Percentiles rank a stretch among this genome's conserved stretches.
Evolutionary conservation across 257 asterid species (phyloP).

Genomic region (Avicennia marina): DNA sequence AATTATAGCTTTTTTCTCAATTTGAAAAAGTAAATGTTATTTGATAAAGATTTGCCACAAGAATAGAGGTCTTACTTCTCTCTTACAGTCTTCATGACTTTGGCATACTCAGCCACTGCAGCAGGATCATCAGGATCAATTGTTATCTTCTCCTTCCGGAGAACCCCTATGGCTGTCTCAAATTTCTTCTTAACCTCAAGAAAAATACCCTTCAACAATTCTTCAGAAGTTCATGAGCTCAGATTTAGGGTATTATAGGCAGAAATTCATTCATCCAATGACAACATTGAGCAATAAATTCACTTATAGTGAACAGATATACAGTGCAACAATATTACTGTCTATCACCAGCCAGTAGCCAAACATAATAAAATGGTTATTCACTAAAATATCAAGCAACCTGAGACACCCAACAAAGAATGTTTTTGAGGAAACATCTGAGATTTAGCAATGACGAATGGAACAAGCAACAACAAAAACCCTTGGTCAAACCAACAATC

Average conservation of each 20-base stretch:
- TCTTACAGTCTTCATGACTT: conserved; percentile 73
- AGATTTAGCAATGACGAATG: too few species aligned
- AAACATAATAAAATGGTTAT: conserved; percentile 11
- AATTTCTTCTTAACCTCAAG: conserved; percentile 86
- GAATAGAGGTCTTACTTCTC: conserved; percentile 79
- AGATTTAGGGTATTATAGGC: too few species aligned
- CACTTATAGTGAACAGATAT: too few species aligned
- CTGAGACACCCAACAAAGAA: too few species aligned
- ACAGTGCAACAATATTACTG: too few species aligned
- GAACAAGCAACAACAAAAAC: too few species aligned
- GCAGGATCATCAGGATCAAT: conserved; percentile 84
- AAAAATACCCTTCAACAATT: conserved; percentile 89
- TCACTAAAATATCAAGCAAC: neutral
- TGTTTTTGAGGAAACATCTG: too few species aligned
- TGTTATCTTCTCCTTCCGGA: conserved; percentile 82
- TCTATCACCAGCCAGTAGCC: neutral
- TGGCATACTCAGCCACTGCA: conserved; percentile 85
- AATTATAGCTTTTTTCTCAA: too few species aligned
- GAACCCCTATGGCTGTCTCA: conserved; percentile 79
- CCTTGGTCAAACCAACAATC: too few species aligned
- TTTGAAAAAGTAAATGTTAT: conserved; percentile 3
- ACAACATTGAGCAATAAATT: too few species aligned
- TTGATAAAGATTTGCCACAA: too few species aligned
- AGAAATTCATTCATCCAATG: conserved; percentile 15
- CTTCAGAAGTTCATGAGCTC: conserved; percentile 46